Evolutionary conservation across 805 yeast genomes (phyloP).

Genomic region (Clavispora santaluciae): DNA sequence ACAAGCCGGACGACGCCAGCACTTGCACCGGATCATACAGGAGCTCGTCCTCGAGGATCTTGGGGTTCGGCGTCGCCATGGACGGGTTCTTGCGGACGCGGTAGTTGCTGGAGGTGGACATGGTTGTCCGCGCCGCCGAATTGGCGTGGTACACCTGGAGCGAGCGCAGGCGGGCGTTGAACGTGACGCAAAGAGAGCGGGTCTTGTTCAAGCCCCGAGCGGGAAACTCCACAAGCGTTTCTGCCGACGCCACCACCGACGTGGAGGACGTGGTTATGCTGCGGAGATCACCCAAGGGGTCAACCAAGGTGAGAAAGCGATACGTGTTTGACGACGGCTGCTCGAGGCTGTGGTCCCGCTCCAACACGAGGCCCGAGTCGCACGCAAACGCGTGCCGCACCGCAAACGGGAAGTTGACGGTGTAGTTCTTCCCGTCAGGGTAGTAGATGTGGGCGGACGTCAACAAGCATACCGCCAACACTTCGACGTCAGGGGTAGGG

Average conservation of each 20-base stretch:
- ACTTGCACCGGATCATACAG: constrained; percentile 7
- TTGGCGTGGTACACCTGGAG: constrained; percentile 56
- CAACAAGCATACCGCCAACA: constrained; percentile 56
- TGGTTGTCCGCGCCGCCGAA: constrained; percentile 20
- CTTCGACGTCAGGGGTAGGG: constrained; percentile 18
- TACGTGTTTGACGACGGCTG: constrained; percentile 5
- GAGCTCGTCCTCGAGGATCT: constrained; percentile 40
- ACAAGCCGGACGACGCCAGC: constrained; percentile 3
- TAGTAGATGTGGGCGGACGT: constrained; percentile 63
- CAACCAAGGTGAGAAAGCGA: constrained; percentile 62
- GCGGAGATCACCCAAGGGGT: constrained; percentile 73
- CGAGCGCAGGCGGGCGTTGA: constrained; percentile 39
- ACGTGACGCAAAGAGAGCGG: constrained; percentile 52
- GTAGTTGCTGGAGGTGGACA: constrained; percentile 1
- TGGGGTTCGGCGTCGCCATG: constrained; percentile 38
- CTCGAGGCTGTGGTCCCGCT: constrained; percentile 29
- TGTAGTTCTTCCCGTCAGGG: constrained; percentile 52
- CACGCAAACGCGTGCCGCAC: constrained; percentile 59
- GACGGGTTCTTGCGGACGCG: constrained; percentile 24
- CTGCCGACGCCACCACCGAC: constrained; percentile 55
- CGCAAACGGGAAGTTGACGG: constrained; percentile 65
- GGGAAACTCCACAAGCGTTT: constrained; percentile 56
- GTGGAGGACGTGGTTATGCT: constrained; percentile 66
- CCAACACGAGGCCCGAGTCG: constrained; percentile 63
- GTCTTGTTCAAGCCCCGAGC: constrained; percentile 25